Evolutionary conservation across 2,329 filamentous ascomycete genomes (phyloP), one percentile per base, ranked within the genome.

Genomic region (Verticillium longisporum): DNA sequence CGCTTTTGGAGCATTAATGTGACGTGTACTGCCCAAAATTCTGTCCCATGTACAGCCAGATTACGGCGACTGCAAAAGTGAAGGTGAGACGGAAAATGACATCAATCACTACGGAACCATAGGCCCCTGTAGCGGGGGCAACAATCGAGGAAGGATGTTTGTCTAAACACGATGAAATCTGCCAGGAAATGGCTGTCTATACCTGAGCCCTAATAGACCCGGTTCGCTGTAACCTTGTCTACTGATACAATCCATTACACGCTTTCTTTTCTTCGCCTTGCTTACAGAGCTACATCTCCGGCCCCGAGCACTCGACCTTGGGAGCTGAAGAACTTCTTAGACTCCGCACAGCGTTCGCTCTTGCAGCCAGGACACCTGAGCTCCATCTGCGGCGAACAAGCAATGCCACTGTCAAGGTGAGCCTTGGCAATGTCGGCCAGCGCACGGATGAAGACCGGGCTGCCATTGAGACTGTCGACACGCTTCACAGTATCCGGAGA

Each of bases 281-380:
- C 2, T 53, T 53, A 53, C 3, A 53, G 3, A 4, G 45, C 6
- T 18, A 53, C 45, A 53, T 53, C 45, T 21, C 45, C 45, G 3
- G 45, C 45, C 3, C 45, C 18, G 3, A 53, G n/a, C 45, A 53
- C 45, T n/a, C 45, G 45, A 18, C 18, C 45, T 53, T 53, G 45
- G 18, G 45, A 53, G 6, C 81, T 81, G 70, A 88, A 89, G 72
- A 88, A 88, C 68, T 83, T 84, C 75, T 89, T 90, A 59, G 87
- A 88, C 75, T 93, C 92, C 60, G 88, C 75, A 75, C 95, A 99
- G 68, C 88, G 85, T 70, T 96, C 91, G 71, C 90, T 98, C 75
- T 86, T 93, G 78, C 95, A 99, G 6, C 91, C 93, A 1, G 96
- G 95, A 77, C 95, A 99, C 68, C 95, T 87, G 67, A 99, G 77